Evolutionary conservation across 371 early-diverging fungal genomes (phyloP).

Genomic region (Mortierella sp.): DNA sequence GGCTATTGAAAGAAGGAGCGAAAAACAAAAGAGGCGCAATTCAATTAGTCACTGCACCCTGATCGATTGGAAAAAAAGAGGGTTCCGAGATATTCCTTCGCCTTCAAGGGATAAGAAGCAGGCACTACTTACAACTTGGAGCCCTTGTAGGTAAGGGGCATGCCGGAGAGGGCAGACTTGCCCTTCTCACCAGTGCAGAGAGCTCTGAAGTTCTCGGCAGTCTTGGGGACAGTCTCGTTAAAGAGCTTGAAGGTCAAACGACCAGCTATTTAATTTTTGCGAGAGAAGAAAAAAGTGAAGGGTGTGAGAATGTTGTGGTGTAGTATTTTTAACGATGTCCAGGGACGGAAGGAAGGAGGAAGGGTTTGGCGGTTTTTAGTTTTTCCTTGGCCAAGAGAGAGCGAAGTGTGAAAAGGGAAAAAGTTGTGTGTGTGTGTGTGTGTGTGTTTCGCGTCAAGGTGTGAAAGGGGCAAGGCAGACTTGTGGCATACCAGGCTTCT

Average conservation of each 20-base stretch:
- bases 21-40: neutral
- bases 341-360: neutral
- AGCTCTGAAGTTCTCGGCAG: constrained; percentile 97
- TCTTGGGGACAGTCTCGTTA: constrained; percentile 87
- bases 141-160: constrained; percentile 85
- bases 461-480: neutral
- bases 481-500: constrained; percentile 55
- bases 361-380: neutral
- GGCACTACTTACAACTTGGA: constrained; percentile 77
- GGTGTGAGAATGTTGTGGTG: neutral
- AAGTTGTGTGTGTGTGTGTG: neutral
- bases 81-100: neutral
- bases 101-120: neutral
- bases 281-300: neutral
- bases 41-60: neutral
- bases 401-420: neutral
- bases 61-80: too few species aligned
- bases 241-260: constrained; percentile 84
- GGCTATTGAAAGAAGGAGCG: constrained; percentile 61
- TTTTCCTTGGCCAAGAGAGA: neutral
- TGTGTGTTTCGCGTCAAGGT: neutral
- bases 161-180: constrained; percentile 71
- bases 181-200: constrained; percentile 86
- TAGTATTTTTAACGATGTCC: neutral
- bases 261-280: constrained; percentile 57